These are phyloP conservation scores for Aspergillus olivimuriae DNA, from an alignment of 495 filamentous ascomycete species.

Conservation along the genomic window DNA sequence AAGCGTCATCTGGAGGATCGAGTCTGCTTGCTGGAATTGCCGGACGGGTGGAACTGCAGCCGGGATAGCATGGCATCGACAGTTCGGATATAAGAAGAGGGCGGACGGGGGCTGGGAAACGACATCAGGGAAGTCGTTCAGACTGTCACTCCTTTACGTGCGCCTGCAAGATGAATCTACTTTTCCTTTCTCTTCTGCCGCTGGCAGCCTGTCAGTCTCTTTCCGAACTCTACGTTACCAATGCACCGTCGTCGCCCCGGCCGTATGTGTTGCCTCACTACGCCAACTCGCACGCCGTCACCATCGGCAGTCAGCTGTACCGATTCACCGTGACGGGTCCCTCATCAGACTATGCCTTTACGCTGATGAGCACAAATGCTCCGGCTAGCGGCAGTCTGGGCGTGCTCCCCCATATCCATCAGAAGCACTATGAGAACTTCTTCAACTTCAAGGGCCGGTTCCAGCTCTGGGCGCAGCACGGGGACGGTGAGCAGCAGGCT, in stretches of 20 bases:
- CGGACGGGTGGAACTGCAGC: not conserved
- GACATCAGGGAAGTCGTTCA: too few relatives aligned
- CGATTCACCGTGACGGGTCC: constrained; percentile 37
- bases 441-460: constrained; percentile 38
- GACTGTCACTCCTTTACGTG: too few relatives aligned
- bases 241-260: constrained; percentile 21
- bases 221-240: constrained; percentile 14
- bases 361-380: constrained; percentile 36
- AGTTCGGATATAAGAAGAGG: not conserved
- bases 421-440: constrained; percentile 40
- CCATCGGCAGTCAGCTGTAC: constrained; percentile 19
- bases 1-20: too few relatives aligned
- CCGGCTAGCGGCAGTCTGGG: constrained; percentile 21
- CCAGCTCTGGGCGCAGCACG: constrained; percentile 39
- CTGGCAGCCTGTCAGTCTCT: constrained; percentile 2
- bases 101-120: too few relatives aligned
- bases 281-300: constrained; percentile 25
- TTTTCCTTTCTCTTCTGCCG: constrained; percentile 3
- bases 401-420: constrained; percentile 38
- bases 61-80: not conserved
- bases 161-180: constrained; percentile 7
- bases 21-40: not conserved
- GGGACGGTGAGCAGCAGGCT: constrained; percentile 22
- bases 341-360: constrained; percentile 36
- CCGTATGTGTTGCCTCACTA: constrained; percentile 29